Conservation (phyloP, 805 yeast genomes). For the Diddensiella santjacobensis region DNA sequence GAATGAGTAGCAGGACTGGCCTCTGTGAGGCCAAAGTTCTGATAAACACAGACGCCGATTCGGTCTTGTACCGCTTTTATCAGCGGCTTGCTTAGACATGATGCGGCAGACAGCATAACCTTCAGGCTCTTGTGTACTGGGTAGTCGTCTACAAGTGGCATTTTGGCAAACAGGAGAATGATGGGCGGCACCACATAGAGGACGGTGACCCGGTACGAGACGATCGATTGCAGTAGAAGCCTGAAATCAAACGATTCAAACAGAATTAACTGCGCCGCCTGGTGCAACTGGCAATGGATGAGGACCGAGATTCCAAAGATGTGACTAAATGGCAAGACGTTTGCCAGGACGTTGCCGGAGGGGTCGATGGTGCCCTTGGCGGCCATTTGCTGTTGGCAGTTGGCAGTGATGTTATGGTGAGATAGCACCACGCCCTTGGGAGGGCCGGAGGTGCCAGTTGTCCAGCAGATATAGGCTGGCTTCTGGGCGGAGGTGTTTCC, state of each 20-base stretch:
- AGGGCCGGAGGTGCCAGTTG: slow-evolving; percentile 46
- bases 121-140: slow-evolving; percentile 39
- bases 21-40: slow-evolving; percentile 41
- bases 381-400: slow-evolving; percentile 27
- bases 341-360: slow-evolving; percentile 6
- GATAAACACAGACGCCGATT: slow-evolving; percentile 23
- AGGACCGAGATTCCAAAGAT: slow-evolving; percentile 70
- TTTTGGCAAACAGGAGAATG: slow-evolving; percentile 44
- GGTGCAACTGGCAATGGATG: slow-evolving; percentile 55
- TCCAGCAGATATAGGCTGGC: slow-evolving; percentile 31
- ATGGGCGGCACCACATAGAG: slow-evolving; percentile 42
- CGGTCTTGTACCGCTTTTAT: slow-evolving; percentile 16
- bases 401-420: slow-evolving; percentile 50
- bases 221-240: slow-evolving; percentile 26
- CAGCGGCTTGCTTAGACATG: slow-evolving; percentile 37
- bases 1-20: slow-evolving; percentile 53
- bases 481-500: slow-evolving; percentile 6
- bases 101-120: slow-evolving; percentile 44
- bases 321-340: slow-evolving; percentile 23
- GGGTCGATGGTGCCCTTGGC: neutral
- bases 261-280: slow-evolving; percentile 24
- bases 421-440: slow-evolving; percentile 76
- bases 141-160: slow-evolving; percentile 41
- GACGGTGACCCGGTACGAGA: slow-evolving; percentile 35
- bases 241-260: slow-evolving; percentile 34